Conservation (phyloP, 2,329 filamentous ascomycete species). For the Alternaria sp. region DNA sequence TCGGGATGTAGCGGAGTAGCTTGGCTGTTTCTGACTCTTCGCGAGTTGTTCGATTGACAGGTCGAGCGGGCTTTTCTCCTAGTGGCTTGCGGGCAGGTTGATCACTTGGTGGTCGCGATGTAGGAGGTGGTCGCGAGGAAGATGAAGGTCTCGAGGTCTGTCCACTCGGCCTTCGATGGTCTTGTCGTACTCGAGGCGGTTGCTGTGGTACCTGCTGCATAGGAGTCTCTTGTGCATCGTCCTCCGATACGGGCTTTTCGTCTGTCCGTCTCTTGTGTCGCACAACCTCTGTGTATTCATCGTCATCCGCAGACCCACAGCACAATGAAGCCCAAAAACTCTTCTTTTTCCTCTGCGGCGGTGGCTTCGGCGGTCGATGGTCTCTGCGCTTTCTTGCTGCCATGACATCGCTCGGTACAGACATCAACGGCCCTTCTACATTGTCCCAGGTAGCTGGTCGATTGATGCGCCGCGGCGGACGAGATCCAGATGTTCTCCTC, state of each 20-base stretch:
- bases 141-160: conserved; percentile 2
- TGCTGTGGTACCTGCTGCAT: conserved; percentile 23
- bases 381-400: conserved; percentile 29
- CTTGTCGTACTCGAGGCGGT: conserved; percentile 7
- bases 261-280: conserved; percentile 47
- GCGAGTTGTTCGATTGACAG: conserved; percentile 27
- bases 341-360: conserved; percentile 36
- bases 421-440: conserved; percentile 55
- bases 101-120: conserved; percentile 15
- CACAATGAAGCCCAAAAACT: conserved; percentile 54
- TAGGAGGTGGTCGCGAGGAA: conserved; percentile 5
- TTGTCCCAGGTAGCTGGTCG: conserved; percentile 54
- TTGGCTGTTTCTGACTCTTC: conserved; percentile 45
- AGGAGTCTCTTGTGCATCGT: conserved; percentile 11
- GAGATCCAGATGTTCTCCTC: conserved; percentile 16
- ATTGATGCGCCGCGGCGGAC: conserved; percentile 35
- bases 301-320: conserved; percentile 47
- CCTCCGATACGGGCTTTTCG: conserved; percentile 5
- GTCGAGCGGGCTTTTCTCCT: conserved; percentile 28
- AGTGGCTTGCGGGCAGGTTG: conserved; percentile 33
- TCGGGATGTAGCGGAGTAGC: conserved; percentile 72
- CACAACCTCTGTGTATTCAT: conserved; percentile 49
- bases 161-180: conserved; percentile 5
- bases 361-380: conserved; percentile 23
- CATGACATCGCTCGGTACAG: conserved; percentile 50